phyloP scores from a whole-genome alignment of 352 stramenopile genomes.

The Phytophthora macrochlamydospora region DNA sequence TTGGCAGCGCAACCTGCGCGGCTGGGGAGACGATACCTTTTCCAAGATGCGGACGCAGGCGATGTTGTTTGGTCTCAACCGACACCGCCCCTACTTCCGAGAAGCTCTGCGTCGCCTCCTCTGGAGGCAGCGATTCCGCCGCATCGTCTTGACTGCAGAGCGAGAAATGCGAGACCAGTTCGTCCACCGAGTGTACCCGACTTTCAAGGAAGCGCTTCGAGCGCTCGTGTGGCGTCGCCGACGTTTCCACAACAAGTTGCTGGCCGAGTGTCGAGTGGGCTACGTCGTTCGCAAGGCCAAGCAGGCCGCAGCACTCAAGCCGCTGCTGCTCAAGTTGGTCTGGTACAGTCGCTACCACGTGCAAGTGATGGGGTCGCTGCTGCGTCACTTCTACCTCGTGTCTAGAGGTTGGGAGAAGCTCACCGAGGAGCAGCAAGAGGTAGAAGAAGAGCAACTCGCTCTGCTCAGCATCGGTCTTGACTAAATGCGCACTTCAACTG shows the following conservation, averaged over 20 bases:
- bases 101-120: conserved; percentile 18
- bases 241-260: conserved; percentile 21
- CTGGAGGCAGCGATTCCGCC: conserved; percentile 23
- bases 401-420: conserved; percentile 12
- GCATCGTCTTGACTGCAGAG: conserved; percentile 4
- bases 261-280: conserved; percentile 14
- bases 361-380: conserved; percentile 8
- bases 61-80: conserved; percentile 11
- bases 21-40: conserved; percentile 3
- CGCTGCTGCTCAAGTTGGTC: conserved; percentile 17
- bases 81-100: conserved; percentile 3
- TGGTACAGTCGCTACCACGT: conserved; percentile 20
- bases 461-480: conserved; percentile 15
- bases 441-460: conserved; percentile 14
- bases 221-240: conserved; percentile 19
- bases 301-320: conserved; percentile 5
- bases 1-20: conserved; percentile 12
- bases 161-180: conserved; percentile 16
- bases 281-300: conserved; percentile 7
- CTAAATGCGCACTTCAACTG: no score
- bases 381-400: conserved; percentile 18
- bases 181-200: conserved; percentile 7
- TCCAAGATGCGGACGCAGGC: conserved; percentile 3
- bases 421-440: conserved; percentile 19
- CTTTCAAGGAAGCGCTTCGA: conserved; percentile 18